Percentiles rank a stretch among this genome's conserved stretches.
Evolutionary conservation across 1,139 yeast genomes (phyloP).

Genomic region (Petasospora fabianii): DNA sequence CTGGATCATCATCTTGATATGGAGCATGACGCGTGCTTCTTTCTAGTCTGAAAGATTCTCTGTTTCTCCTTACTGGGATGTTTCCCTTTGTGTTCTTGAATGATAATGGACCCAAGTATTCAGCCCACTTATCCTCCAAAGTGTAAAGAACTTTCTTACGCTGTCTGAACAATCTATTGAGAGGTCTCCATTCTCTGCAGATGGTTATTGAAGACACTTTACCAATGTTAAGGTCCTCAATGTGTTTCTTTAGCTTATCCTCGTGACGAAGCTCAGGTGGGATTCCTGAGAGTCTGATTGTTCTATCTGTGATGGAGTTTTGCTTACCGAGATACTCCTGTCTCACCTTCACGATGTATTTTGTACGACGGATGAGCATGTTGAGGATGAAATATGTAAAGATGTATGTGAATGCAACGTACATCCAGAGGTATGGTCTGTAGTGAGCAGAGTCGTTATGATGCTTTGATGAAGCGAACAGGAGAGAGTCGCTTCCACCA

Average conservation of each 20-base stretch:
- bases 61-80: conserved; percentile 23
- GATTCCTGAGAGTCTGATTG: conserved; percentile 86
- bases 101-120: conserved; percentile 34
- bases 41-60: conserved; percentile 27
- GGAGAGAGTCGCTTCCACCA: not conserved
- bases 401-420: conserved; percentile 80
- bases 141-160: conserved; percentile 51
- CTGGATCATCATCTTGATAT: conserved; percentile 14
- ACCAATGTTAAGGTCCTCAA: conserved; percentile 76
- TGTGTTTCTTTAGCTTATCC: conserved; percentile 62
- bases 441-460: conserved; percentile 25
- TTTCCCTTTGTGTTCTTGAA: conserved; percentile 16
- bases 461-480: not conserved
- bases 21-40: conserved; percentile 26
- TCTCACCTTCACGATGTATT: conserved; percentile 66
- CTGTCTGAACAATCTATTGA: conserved; percentile 61
- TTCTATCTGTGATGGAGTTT: conserved; percentile 87
- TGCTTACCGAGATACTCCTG: conserved; percentile 85
- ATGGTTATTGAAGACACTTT: conserved; percentile 71
- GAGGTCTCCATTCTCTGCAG: conserved; percentile 79
- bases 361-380: conserved; percentile 64
- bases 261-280: conserved; percentile 78
- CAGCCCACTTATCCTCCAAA: conserved; percentile 75
- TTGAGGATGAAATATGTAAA: conserved; percentile 70
- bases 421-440: conserved; percentile 53